phyloP scores from a whole-genome alignment of 495 filamentous ascomycete genomes.

The Saxophila tyrrhenica region DNA sequence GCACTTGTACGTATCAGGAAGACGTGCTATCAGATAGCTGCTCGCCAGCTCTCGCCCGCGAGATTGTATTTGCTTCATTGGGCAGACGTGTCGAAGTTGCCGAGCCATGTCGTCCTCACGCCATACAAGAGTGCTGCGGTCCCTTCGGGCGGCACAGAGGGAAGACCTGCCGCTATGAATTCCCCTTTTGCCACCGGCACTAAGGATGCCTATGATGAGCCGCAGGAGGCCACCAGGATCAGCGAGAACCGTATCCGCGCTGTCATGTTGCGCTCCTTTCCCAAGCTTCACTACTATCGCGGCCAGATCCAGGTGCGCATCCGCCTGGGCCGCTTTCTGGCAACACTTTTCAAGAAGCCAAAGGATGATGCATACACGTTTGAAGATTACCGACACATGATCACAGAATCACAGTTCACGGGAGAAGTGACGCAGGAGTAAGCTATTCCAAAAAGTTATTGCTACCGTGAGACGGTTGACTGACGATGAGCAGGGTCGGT shows the following conservation, averaged over 20 bases:
- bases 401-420: constrained; percentile 10
- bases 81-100: neutral
- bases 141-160: neutral
- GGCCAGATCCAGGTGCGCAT: constrained; percentile 21
- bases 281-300: constrained; percentile 17
- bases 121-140: constrained; percentile 5
- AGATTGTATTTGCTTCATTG: constrained; percentile 14
- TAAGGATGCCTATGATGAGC: neutral
- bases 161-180: neutral
- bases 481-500: constrained; percentile 11
- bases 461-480: neutral
- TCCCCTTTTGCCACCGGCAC: neutral
- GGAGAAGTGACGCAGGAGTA: constrained; percentile 21
- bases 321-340: constrained; percentile 18
- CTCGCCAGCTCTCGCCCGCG: constrained; percentile 7
- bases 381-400: constrained; percentile 16
- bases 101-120: constrained; percentile 5
- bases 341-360: constrained; percentile 6
- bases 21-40: constrained; percentile 19
- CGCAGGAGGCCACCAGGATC: neutral
- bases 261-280: neutral
- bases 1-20: constrained; percentile 9
- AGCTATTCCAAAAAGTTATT: constrained; percentile 1
- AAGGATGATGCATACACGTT: constrained; percentile 6
- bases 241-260: neutral